Evolutionary conservation across 2,329 filamentous ascomycete genomes (phyloP), one percentile per base, ranked within the genome.

Genomic region (Phyllosticta citriasiana): DNA sequence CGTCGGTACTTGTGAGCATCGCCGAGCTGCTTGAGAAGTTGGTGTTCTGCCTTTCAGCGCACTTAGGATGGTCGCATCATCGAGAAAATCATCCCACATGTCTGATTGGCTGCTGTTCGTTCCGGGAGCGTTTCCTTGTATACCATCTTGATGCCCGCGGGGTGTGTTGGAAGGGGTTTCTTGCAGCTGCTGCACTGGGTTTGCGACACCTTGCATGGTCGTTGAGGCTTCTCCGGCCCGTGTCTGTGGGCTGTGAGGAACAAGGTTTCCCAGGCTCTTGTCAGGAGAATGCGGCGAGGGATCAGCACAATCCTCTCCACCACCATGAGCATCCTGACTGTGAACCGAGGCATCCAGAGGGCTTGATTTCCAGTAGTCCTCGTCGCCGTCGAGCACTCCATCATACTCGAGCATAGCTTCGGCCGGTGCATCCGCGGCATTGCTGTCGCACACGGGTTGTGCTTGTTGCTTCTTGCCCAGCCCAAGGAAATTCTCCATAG

Each of bases 401-500:
- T 47, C 40, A 4, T 59, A 19, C 50, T 57, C n/a, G 2, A 24
- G 7, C 10, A n/a, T 19, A 24, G 12, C 55, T 9, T 6, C 55
- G 12, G 12, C 33, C 16, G 35, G 2, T n/a, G 25, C 22, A 5
- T 55, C 33, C 16, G 35, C 52, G 2, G 9, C 7, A 25, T 30
- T 8, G 22, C 14, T n/a, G 51, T 27, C 2, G 8, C 10, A 51
- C 16, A 25, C 6, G 19, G 51, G 35, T 12, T 16, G 3, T 22
- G 19, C 19, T 50, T 50, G 14, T 12, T n/a, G 24, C 16, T 30
- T 30, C 14, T 59, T 54, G 16, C 22, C 22, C n/a, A 55, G 26
- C n/a, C 25, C 26, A 52, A 65, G n/a, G 12, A 52, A 63, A 2
- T 12, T 65, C 60, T 74, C 72, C 73, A 76, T 75, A 22, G 70